phyloP scores from a whole-genome alignment of 495 filamentous ascomycete species.

The Aspergillus conjunctus region DNA sequence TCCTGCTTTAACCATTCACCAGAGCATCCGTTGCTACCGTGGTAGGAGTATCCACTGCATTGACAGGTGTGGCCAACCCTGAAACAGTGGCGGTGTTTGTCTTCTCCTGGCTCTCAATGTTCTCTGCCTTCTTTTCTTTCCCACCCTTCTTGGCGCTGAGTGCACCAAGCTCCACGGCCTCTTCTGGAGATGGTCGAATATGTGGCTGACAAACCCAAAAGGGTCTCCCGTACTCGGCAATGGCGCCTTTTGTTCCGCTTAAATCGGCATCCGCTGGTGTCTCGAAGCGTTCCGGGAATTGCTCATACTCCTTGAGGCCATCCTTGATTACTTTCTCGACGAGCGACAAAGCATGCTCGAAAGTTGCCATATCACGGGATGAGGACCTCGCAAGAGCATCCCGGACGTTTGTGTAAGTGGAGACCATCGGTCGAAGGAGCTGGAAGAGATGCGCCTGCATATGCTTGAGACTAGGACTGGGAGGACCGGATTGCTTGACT shows the following conservation, averaged over 20 bases:
- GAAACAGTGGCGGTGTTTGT: slow-evolving; percentile 21
- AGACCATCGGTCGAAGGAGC: slow-evolving; percentile 78
- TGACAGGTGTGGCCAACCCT: slow-evolving; percentile 18
- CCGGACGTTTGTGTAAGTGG: slow-evolving; percentile 75
- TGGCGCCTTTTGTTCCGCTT: slow-evolving; percentile 64
- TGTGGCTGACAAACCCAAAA: slow-evolving; percentile 96
- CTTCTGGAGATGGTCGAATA: slow-evolving; percentile 81
- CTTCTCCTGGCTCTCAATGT: slow-evolving; percentile 21
- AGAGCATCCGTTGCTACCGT: slow-evolving; percentile 38
- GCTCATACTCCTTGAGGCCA: slow-evolving; percentile 73
- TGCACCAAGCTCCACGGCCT: slow-evolving; percentile 80
- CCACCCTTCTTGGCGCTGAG: slow-evolving; percentile 65
- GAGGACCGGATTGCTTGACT: slow-evolving; percentile 53
- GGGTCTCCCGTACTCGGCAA: slow-evolving; percentile 71
- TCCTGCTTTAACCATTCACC: slow-evolving; percentile 36
- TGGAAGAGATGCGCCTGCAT: slow-evolving; percentile 95
- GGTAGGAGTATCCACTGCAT: slow-evolving; percentile 19
- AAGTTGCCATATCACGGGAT: slow-evolving; percentile 66
- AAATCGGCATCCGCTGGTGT: slow-evolving; percentile 37
- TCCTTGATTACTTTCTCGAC: slow-evolving; percentile 70
- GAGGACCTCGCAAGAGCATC: slow-evolving; percentile 70
- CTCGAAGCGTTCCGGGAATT: slow-evolving; percentile 58
- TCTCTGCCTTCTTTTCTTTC: slow-evolving; percentile 26
- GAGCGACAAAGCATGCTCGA: slow-evolving; percentile 68
- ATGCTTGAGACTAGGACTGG: slow-evolving; percentile 64